These are phyloP conservation scores for Aspergillus pseudoterreus DNA, from an alignment of 2,329 filamentous ascomycete species.

Conservation along the genomic window DNA sequence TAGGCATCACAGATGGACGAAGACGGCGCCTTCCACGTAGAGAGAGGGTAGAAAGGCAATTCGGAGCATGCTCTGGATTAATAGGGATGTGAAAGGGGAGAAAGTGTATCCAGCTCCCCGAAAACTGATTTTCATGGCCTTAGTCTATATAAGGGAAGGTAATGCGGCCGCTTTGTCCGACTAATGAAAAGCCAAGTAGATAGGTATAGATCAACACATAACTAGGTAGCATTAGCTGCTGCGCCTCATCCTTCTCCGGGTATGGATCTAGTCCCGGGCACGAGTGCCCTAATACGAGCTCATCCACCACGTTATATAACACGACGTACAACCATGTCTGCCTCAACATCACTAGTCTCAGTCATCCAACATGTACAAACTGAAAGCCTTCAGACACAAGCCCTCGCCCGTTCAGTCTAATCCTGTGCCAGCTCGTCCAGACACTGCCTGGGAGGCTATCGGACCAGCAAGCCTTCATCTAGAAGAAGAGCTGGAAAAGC, in stretches of 20 bases:
- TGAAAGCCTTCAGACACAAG: background rate
- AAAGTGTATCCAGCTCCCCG: constrained; percentile 19
- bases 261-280: too few relatives aligned
- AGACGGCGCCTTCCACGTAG: constrained; percentile 16
- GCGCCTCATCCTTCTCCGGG: too few relatives aligned
- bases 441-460: constrained; percentile 5
- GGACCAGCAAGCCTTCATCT: constrained; percentile 10
- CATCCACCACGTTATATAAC: too few relatives aligned
- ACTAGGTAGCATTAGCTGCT: too few relatives aligned
- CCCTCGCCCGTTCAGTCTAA: background rate
- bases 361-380: background rate
- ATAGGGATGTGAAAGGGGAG: constrained; percentile 22
- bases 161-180: too few relatives aligned
- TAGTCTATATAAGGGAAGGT: constrained; percentile 21
- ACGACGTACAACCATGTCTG: too few relatives aligned
- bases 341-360: too few relatives aligned
- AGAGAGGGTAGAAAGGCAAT: constrained; percentile 15
- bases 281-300: too few relatives aligned
- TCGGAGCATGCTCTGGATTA: constrained; percentile 25
- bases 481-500: constrained; percentile 18
- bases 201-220: too few relatives aligned
- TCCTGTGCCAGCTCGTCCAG: background rate
- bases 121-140: constrained; percentile 21
- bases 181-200: too few relatives aligned
- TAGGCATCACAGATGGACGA: constrained; percentile 20